Evolutionary conservation across 2,329 filamentous ascomycete species (phyloP).

Genomic region (Sclerotinia glacialis): DNA sequence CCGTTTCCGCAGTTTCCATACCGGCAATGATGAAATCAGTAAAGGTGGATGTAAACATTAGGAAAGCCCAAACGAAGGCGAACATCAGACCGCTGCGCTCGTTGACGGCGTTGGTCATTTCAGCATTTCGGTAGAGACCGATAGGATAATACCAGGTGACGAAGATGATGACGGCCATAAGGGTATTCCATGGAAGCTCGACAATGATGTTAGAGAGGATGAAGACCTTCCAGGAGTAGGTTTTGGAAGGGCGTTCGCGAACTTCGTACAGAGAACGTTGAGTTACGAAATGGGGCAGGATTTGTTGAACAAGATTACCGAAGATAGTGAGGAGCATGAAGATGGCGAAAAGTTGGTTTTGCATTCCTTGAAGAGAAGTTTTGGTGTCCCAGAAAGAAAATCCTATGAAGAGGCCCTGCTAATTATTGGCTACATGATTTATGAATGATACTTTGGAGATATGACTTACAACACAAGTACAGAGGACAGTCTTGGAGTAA

Average conservation of each 20-base stretch:
- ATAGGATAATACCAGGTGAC: conserved; percentile 85
- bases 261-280: conserved; percentile 57
- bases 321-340: conserved; percentile 76
- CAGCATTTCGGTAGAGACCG: conserved; percentile 65
- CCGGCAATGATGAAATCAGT: conserved; percentile 74
- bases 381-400: conserved; percentile 68
- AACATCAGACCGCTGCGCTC: conserved; percentile 78
- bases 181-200: conserved; percentile 76
- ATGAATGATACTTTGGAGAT: not conserved
- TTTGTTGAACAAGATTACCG: conserved; percentile 71
- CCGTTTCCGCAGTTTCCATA: conserved; percentile 71
- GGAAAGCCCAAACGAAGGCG: conserved; percentile 70
- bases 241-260: conserved; percentile 72
- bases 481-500: conserved; percentile 38
- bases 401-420: conserved; percentile 58
- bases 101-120: conserved; percentile 54
- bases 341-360: conserved; percentile 70
- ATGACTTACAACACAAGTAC: conserved; percentile 27
- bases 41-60: conserved; percentile 80
- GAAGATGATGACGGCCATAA: conserved; percentile 73
- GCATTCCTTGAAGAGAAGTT: conserved; percentile 59
- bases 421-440: conserved; percentile 1
- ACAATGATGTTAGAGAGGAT: conserved; percentile 73
- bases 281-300: conserved; percentile 68
- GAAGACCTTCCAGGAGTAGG: conserved; percentile 71